Evolutionary conservation across 2,329 filamentous ascomycete species (phyloP), one percentile per base, ranked within the genome.

Genomic region (Podosphaera xanthii): DNA sequence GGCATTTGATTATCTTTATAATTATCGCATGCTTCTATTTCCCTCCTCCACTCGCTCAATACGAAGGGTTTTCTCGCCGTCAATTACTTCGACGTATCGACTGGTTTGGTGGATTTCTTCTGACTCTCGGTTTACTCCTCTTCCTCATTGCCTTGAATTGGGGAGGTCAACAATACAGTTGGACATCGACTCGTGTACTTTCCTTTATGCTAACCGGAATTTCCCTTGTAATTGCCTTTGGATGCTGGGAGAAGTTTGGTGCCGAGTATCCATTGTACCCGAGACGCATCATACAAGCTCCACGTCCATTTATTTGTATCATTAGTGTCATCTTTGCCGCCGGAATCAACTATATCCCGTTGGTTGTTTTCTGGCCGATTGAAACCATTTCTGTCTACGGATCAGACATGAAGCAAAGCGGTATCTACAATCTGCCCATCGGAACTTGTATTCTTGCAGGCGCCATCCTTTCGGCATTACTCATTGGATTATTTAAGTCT

Each of bases 341-440:
- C 0, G 78, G 78, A 3, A 76, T 76, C 60, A 80, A 81, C 79
- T 4, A 66, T 60, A 66, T 68, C 59, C 64, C 63, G 0, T 61
- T 67, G 7, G 66, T 78, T 35, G 72, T 78, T 66, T 80, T 83
- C 67, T 84, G 80, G 80, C 64, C 64, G 0, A 81, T 78, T 0
- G 77, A 84, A 67, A 76, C 78, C 0, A 82, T 79, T 70, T 83
- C 83, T 63, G 76, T 83, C 8, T 83, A 83, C 65, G 79, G 79
- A 5, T 78, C 84, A 62, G 78, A 84, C 62, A 80, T 81, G 0
- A 68, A 82, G 22, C 75, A 73, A 31, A 76, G 85, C 59, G 83
- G 83, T n/a, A 70, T 86, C 60, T 76, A 82, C 60, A 79, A 79
- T 48, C 69, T 86, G 4, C 82, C 82, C 1, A 75, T 85, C 62